Base-by-base conservation (phyloP, 225 moss, liverwort and hornwort genomes). In the Pleurozium schreberi region DNA sequence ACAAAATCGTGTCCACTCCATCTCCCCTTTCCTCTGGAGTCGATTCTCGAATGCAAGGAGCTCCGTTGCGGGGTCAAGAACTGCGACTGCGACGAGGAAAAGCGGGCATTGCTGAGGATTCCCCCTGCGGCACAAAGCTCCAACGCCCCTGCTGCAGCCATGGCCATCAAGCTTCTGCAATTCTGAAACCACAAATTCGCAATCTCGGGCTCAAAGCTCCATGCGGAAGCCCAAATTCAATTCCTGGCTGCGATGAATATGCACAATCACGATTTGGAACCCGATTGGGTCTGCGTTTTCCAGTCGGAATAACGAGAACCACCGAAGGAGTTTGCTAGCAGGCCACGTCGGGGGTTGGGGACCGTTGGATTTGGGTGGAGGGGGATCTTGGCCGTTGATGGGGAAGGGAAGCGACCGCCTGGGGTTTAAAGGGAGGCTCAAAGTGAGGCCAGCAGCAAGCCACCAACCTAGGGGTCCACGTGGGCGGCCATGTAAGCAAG, bases 71-170 rank as follows among this genome's bases (percentile, higher is more conserved):
- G 82, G 47, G 81, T 87, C 82, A 89, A 42, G 65, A 94, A 93
- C 49, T 92, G 92, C 40, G 93, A 93, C 86, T 93, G 93, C 89
- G 89, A 93, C 49, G 91, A 89, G 40, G 86, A 63, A 8, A 84
- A 63, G 19, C 69, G 36, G 18, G 79, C 43, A 38, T 68, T 60
- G 34, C 53, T 80, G 10, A 84, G 28, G 45, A 88, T 52, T 11
- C 85, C 82, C 36, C 45, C 68, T 49, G 79, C 60, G 75, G n/a
- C 91, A 43, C 90, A 75, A 70, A 84, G 84, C 85, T 93, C 90
- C 76, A 88, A 19, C 84, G 80, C 81, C 70, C 69, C 22, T 40
- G 60, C 89, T 67, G 88, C 88, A 63, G 91, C 88, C 85, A 86
- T 88, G 40, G 76, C 30, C 18, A 58, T 33, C 75, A 59, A 75